Conservation (phyloP, 1,284 basidiomycete species). For the Rugosomyces carneus region DNA sequence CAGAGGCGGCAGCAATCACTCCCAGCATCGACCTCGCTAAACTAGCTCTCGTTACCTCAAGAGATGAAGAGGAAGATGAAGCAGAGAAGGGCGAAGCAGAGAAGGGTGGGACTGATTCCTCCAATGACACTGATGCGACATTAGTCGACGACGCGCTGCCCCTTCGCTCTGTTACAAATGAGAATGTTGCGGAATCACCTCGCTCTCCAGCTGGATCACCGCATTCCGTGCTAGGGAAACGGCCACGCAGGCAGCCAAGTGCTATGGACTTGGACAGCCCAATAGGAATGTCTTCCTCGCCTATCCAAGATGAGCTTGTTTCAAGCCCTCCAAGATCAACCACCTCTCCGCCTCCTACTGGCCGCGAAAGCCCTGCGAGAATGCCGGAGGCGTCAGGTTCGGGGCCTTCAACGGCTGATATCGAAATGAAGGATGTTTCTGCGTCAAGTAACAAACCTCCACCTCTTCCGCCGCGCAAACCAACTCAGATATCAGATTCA, state of each 20-base stretch:
- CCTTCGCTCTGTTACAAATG: constrained; percentile 20
- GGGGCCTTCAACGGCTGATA: constrained; percentile 26
- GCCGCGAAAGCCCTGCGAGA: constrained; percentile 24
- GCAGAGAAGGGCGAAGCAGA: constrained; percentile 69
- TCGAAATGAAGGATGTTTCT: constrained; percentile 34
- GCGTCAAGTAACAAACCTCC: constrained; percentile 37
- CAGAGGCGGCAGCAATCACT: constrained; percentile 64
- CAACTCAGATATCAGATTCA: constrained; percentile 55
- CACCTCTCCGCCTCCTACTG: constrained; percentile 25
- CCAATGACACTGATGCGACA: constrained; percentile 78
- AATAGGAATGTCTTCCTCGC: constrained; percentile 22
- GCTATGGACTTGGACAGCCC: constrained; percentile 46
- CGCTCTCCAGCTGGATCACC: constrained; percentile 32
- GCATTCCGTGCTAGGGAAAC: constrained; percentile 70
- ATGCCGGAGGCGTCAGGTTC: constrained; percentile 20
- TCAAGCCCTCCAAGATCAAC: constrained; percentile 39
- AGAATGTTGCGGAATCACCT: constrained; percentile 17
- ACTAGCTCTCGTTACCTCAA: constrained; percentile 85
- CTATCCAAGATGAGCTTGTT: constrained; percentile 41
- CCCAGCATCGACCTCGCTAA: constrained; percentile 86
- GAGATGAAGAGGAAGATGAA: constrained; percentile 85
- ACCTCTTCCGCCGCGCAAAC: constrained; percentile 57
- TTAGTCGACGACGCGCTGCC: constrained; percentile 66
- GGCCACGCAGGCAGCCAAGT: constrained; percentile 39
- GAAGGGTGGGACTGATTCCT: constrained; percentile 67